phyloP scores from a whole-genome alignment of 2,329 filamentous ascomycete genomes.

The Fusarium sulawesiense region DNA sequence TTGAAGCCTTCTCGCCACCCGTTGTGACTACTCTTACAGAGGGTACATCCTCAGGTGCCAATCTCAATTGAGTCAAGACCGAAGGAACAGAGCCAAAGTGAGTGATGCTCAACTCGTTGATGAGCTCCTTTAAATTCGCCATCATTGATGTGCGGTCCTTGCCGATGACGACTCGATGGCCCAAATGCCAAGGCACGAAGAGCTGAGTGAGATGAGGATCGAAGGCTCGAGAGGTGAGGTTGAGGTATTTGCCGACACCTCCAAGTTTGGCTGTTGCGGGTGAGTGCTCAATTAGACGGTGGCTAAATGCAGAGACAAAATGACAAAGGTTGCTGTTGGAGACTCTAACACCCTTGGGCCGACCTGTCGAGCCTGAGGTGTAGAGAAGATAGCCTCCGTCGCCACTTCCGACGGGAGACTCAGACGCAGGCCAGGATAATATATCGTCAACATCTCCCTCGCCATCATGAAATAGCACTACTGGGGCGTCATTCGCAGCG shows the following conservation, averaged over 20 bases:
- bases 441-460: fast-evolving
- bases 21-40: constrained; percentile 23
- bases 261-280: neutral
- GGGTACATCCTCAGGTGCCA: constrained; percentile 1
- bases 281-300: neutral
- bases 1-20: constrained; percentile 25
- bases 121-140: constrained; percentile 6
- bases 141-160: constrained; percentile 17
- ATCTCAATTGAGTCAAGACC: constrained; percentile 10
- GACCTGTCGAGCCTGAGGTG: constrained; percentile 25
- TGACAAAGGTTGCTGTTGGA: constrained; percentile 19
- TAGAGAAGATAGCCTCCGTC: constrained; percentile 28
- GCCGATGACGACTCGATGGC: constrained; percentile 5
- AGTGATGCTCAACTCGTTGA: constrained; percentile 9
- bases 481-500: fast-evolving
- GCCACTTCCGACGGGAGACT: fast-evolving
- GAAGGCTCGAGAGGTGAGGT: constrained; percentile 24
- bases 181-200: constrained; percentile 25
- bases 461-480: neutral
- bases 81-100: constrained; percentile 30
- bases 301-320: constrained; percentile 18
- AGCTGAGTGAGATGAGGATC: constrained; percentile 25
- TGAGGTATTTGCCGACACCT: constrained; percentile 20
- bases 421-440: neutral
- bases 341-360: constrained; percentile 23